Percentiles rank a stretch among this genome's conserved stretches.
These are phyloP conservation scores for Botryotinia narcissicola DNA, from an alignment of 2,329 filamentous ascomycete genomes.

Conservation along the genomic window DNA sequence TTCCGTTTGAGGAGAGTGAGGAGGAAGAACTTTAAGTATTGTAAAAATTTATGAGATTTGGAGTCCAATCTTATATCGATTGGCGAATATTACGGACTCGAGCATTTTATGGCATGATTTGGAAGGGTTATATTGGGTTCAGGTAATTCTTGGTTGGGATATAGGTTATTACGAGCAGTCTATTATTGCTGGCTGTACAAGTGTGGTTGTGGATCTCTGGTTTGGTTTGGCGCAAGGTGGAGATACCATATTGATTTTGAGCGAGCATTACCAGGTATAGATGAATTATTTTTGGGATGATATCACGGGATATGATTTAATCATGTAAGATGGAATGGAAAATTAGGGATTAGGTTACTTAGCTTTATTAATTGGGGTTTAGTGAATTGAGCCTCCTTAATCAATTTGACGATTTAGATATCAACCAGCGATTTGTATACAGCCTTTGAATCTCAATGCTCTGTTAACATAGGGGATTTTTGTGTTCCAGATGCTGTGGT, in stretches of 20 bases:
- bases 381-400: neutral
- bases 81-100: neutral
- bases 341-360: neutral
- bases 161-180: neutral
- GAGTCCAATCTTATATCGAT: neutral
- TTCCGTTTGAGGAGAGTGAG: neutral
- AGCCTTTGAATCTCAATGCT: neutral
- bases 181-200: neutral
- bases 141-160: neutral
- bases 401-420: neutral
- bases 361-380: neutral
- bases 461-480: neutral
- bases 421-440: neutral
- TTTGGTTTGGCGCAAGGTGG: slow-evolving; percentile 4
- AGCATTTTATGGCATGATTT: neutral
- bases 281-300: neutral
- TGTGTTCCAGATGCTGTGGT: neutral
- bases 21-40: neutral
- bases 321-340: neutral
- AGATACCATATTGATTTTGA: slow-evolving; percentile 1
- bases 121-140: neutral
- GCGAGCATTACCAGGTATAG: neutral
- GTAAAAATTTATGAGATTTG: neutral
- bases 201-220: neutral
- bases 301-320: neutral